These are phyloP conservation scores for Erysiphe pulchra DNA, from an alignment of 2,329 filamentous ascomycete genomes.

Conservation along the genomic window DNA sequence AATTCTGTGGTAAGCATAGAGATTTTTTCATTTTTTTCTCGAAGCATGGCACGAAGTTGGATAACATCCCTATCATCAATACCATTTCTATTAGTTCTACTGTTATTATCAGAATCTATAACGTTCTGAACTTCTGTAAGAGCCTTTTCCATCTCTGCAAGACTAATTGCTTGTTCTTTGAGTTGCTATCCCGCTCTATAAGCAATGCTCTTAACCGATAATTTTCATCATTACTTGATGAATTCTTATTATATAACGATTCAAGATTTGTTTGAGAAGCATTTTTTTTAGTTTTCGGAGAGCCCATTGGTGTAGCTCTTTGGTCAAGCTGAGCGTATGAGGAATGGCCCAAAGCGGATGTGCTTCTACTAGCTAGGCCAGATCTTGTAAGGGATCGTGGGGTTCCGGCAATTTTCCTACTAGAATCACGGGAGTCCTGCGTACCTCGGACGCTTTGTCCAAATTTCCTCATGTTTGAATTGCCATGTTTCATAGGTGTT, in stretches of 20 bases:
- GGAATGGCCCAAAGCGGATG: slow-evolving; percentile 27
- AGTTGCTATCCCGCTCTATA: slow-evolving; percentile 55
- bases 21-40: slow-evolving; percentile 95
- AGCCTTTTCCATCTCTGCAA: slow-evolving; percentile 76
- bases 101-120: slow-evolving; percentile 32
- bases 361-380: slow-evolving; percentile 29
- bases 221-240: slow-evolving; percentile 28
- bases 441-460: slow-evolving; percentile 35
- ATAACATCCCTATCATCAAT: slow-evolving; percentile 44
- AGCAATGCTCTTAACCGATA: slow-evolving; percentile 14
- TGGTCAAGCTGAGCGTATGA: too few relatives aligned
- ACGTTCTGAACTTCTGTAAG: slow-evolving; percentile 57
- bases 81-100: slow-evolving; percentile 19
- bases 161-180: slow-evolving; percentile 58
- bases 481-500: slow-evolving; percentile 31
- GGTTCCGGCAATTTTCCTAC: slow-evolving; percentile 21
- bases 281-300: too few relatives aligned
- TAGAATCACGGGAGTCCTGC: slow-evolving; percentile 28
- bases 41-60: slow-evolving; percentile 56
- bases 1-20: slow-evolving; percentile 82
- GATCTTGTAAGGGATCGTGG: slow-evolving; percentile 22
- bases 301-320: too few relatives aligned
- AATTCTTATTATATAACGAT: too few relatives aligned
- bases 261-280: too few relatives aligned
- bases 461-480: slow-evolving; percentile 34